Base-by-base conservation (phyloP, 805 yeast genomes). In the Starmerella asiatica region DNA sequence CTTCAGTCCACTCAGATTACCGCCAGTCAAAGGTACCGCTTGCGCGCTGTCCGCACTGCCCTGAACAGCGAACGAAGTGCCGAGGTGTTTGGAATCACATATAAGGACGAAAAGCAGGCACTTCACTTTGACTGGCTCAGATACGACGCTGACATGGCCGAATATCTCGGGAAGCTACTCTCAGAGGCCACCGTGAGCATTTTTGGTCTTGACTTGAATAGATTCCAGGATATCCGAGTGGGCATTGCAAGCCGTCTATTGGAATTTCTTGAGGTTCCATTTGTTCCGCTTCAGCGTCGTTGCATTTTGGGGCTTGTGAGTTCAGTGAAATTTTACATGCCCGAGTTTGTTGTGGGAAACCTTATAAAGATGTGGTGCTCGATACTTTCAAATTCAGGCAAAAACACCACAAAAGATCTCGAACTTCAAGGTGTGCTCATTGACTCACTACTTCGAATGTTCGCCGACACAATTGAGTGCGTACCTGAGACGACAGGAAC, bases 241-340 rank as follows among this genome's bases (percentile, higher is more conserved):
- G 34, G 29, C 4, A 18, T 43, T 21, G 36, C 45, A 3, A 18
- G 18, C 5, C 16, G 46, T 7, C 11, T 43, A 5, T n/a, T 21
- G 23, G 38, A 37, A 31, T 29, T n/a, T 18, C 18, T 32, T 4
- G 31, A 33, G 15, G 32, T 32, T 11, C 16, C 21, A 4, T 40
- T 29, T 29, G 42, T 45, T 3, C 38, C 46, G 8, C 30, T 43
- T 2, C 40, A 43, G 20, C 17, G 45, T 4, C 18, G 46, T 6
- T 29, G 46, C 21, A 27, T 43, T 8, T 34, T 43, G 12, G 38
- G 34, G 8, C 20, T 43, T 3, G 16, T 34, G 2, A 45, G 42
- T 4, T 5, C 45, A 3, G 38, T 45, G 15, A 23, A 46, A 12
- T 28, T 43, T 15, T 18, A 32, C 21, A 36, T 43, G 45, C 44